A percentile compares a stretch with the other conserved stretches of the same genome.
phyloP scores from a whole-genome alignment of 2,329 filamentous ascomycete species.

The Knufia petricola region DNA sequence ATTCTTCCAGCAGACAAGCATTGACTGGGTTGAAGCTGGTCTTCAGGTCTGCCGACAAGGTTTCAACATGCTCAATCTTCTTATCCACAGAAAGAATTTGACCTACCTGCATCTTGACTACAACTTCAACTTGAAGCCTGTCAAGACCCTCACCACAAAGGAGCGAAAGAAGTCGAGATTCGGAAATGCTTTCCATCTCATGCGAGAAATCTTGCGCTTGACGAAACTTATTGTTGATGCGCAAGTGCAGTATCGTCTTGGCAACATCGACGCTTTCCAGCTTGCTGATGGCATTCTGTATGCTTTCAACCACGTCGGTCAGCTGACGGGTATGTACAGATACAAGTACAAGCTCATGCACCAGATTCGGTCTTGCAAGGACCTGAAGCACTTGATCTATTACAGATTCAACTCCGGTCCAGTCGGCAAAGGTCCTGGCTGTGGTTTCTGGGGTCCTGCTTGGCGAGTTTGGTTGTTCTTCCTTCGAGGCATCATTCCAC shows the following conservation, averaged over 20 bases:
- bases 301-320: slow-evolving; percentile 97
- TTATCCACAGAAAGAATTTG: slow-evolving; percentile 96
- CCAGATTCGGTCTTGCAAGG: slow-evolving; percentile 97
- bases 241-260: slow-evolving; percentile 92
- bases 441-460: slow-evolving; percentile 97
- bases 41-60: slow-evolving; percentile 95
- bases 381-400: slow-evolving; percentile 97
- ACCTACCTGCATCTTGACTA: slow-evolving; percentile 98
- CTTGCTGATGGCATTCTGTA: slow-evolving; percentile 98
- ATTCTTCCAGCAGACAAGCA: slow-evolving; percentile 98
- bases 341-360: slow-evolving; percentile 99
- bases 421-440: slow-evolving; percentile 93
- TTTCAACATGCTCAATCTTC: slow-evolving; percentile 96
- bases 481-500: slow-evolving; percentile 94
- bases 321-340: slow-evolving; percentile 97
- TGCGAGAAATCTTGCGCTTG: slow-evolving; percentile 91
- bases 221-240: slow-evolving; percentile 98
- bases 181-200: slow-evolving; percentile 96
- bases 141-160: slow-evolving; percentile 97
- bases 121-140: slow-evolving; percentile 98
- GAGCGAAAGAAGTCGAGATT: slow-evolving; percentile 99
- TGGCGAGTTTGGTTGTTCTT: slow-evolving; percentile 99
- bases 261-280: slow-evolving; percentile 98
- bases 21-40: slow-evolving; percentile 98
- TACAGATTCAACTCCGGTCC: slow-evolving; percentile 96